These are phyloP conservation scores for Colletotrichum orchidophilum DNA, from an alignment of 2,329 filamentous ascomycete species.

Conservation along the genomic window DNA sequence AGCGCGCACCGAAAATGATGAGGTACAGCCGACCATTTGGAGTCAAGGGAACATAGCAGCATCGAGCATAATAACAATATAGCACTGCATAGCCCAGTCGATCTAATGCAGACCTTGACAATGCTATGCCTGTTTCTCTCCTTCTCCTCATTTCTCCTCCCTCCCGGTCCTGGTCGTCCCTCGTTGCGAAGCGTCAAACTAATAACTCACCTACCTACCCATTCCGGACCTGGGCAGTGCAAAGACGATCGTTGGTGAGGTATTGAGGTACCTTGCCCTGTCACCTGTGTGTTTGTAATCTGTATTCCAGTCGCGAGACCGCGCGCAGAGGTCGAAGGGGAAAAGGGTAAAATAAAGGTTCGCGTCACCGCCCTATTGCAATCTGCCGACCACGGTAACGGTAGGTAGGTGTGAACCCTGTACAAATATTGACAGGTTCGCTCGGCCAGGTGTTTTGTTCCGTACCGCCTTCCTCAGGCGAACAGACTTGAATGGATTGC, in stretches of 20 bases:
- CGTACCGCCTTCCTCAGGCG: slow-evolving; percentile 9
- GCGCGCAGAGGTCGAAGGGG: not conserved
- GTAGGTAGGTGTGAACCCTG: slow-evolving; percentile 6
- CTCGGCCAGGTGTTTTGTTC: not conserved
- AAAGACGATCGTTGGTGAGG: not conserved
- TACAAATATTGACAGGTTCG: slow-evolving; percentile 16
- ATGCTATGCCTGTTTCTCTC: slow-evolving; percentile 21
- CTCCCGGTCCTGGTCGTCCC: not conserved
- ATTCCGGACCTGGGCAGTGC: not conserved
- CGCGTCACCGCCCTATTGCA: slow-evolving; percentile 30
- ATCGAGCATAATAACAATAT: not conserved
- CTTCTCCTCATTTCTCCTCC: not conserved
- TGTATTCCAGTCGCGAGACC: not conserved
- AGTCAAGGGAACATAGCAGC: not conserved
- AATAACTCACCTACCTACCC: not conserved
- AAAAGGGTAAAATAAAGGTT: not conserved
- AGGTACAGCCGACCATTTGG: not conserved
- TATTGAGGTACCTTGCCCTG: not conserved
- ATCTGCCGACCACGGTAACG: not conserved
- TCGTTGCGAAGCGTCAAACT: not conserved
- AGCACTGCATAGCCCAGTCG: slow-evolving; percentile 17
- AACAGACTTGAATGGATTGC: not conserved
- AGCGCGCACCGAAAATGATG: not conserved
- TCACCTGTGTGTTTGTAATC: too few relatives aligned
- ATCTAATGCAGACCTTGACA: slow-evolving; percentile 20